Conservation (phyloP, 495 filamentous ascomycete species). For the Sordaria brevicollis region DNA sequence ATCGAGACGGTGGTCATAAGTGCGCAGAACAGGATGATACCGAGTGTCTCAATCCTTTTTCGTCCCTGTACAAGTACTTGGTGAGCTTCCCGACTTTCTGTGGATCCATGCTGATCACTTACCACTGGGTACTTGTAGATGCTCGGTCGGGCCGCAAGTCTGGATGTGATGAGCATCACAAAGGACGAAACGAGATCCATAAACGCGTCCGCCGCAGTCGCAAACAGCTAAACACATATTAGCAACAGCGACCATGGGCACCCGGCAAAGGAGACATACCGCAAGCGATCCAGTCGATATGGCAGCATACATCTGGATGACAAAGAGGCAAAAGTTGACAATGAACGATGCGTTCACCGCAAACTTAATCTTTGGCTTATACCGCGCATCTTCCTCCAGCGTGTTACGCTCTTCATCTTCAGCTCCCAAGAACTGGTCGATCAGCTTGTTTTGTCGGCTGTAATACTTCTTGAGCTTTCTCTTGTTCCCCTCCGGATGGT, state of each 20-base stretch:
- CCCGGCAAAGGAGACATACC: conserved; percentile 18
- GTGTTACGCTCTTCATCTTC: conserved; percentile 41
- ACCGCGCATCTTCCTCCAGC: conserved; percentile 36
- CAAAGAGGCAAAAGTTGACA: conserved; percentile 44
- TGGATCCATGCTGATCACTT: conserved; percentile 6
- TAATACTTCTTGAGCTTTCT: conserved; percentile 43
- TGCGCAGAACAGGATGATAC: conserved; percentile 49
- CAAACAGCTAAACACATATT: conserved; percentile 33
- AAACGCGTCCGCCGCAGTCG: conserved; percentile 48
- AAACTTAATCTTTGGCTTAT: conserved; percentile 45
- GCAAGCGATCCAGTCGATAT: conserved; percentile 44
- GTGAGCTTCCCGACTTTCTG: conserved; percentile 6
- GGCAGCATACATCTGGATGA: conserved; percentile 50
- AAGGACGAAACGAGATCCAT: conserved; percentile 50
- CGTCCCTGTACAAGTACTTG: conserved; percentile 35
- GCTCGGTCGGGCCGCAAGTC: conserved; percentile 40
- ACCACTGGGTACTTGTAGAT: conserved; percentile 48
- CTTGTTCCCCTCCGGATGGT: conserved; percentile 35
- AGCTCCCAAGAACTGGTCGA: conserved; percentile 43
- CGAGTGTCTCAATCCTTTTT: conserved; percentile 44
- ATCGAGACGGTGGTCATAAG: conserved; percentile 48
- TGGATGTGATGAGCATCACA: conserved; percentile 44
- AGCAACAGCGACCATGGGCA: conserved; percentile 10
- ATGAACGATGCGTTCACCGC: conserved; percentile 44
- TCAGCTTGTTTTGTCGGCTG: conserved; percentile 42